phyloP scores from a whole-genome alignment of 1,284 basidiomycete species.

The Cryptococcus neoformans region DNA sequence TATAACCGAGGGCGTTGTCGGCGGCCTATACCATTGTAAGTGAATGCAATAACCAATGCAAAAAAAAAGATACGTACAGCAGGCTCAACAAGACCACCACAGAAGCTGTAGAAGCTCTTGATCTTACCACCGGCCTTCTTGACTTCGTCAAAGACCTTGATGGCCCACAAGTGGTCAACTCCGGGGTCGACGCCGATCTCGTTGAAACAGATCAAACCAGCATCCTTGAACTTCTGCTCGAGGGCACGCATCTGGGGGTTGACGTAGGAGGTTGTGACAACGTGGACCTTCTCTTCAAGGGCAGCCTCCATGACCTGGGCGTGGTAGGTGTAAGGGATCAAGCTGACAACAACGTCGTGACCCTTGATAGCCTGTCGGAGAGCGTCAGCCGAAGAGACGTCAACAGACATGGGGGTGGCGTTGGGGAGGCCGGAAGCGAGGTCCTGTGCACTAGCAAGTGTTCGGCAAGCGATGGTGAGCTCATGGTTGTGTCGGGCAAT shows the following conservation, averaged over 20 bases:
- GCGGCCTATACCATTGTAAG: slow-evolving; percentile 57
- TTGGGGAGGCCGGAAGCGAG: slow-evolving; percentile 67
- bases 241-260: slow-evolving; percentile 84
- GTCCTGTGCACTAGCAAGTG: slow-evolving; percentile 67
- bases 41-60: background rate
- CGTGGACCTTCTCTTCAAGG: slow-evolving; percentile 84
- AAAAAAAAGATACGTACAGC: slow-evolving; percentile 6
- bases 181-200: slow-evolving; percentile 78
- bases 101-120: slow-evolving; percentile 94
- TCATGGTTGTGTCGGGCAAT: slow-evolving; percentile 78
- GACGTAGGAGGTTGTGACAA: slow-evolving; percentile 96
- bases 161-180: slow-evolving; percentile 91
- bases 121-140: slow-evolving; percentile 92
- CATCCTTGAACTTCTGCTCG: slow-evolving; percentile 76
- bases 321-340: slow-evolving; percentile 96
- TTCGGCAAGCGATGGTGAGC: slow-evolving; percentile 85
- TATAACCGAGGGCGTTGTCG: slow-evolving; percentile 96
- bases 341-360: slow-evolving; percentile 91
- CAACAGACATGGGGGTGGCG: slow-evolving; percentile 73
- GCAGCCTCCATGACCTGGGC: slow-evolving; percentile 89
- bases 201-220: slow-evolving; percentile 94
- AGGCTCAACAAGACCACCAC: slow-evolving; percentile 59
- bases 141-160: slow-evolving; percentile 95
- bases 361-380: slow-evolving; percentile 78
- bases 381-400: slow-evolving; percentile 69